Base-by-base conservation (phyloP, 768 basidiomycete species). In the Suillus hirtellus region DNA sequence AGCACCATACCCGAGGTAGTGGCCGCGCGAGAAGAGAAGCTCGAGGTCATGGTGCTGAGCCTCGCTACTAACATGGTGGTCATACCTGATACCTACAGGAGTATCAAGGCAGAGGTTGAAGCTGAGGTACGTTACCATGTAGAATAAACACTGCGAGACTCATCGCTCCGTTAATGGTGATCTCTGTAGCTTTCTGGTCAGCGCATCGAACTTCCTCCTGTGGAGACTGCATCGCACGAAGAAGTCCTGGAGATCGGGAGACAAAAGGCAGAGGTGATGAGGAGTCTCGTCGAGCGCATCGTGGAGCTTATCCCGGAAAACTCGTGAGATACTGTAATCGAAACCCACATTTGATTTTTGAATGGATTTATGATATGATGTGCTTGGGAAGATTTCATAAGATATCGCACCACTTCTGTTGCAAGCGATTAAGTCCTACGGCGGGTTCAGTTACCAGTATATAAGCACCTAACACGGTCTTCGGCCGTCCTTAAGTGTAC, bases 1-100 rank as follows among this genome's bases (percentile, higher is more conserved):
- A 93, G 91, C 67, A 96, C 95, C 0, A 85, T 95, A 17, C 94
- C 93, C 0, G 94, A 96, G 75, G 94, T 96, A 31, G 78, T 95
- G 27, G 90, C 86, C 0, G 94, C 90, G 10, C 76, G 86, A 55
- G 87, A 93, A 71, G 89, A 88, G 70, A 89, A 88, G 0, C 67
- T 96, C 61, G 83, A 90, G 60, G 86, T 90, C 59, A 79, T 91
- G 75, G 93, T 90, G 4, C 78, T 96, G 49, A 94, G 90, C 67
- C 81, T 96, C 62, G 90, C 94, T 34, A 95, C 93, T 34, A 96
- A 96, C 76, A 81, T 83, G 69, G 95, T 96, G 12, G 87, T 93
- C 52, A 87, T 91, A 63, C 88, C 86, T 0, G 81, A 85, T 11
- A 80, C 73, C 52, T 88, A 92, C 71, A 75, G 85, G 60, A 88